A percentile compares a stretch with the other conserved stretches of the same genome.
Evolutionary conservation across 2,329 filamentous ascomycete species (phyloP).

Genomic region (Clathrospora elynae): DNA sequence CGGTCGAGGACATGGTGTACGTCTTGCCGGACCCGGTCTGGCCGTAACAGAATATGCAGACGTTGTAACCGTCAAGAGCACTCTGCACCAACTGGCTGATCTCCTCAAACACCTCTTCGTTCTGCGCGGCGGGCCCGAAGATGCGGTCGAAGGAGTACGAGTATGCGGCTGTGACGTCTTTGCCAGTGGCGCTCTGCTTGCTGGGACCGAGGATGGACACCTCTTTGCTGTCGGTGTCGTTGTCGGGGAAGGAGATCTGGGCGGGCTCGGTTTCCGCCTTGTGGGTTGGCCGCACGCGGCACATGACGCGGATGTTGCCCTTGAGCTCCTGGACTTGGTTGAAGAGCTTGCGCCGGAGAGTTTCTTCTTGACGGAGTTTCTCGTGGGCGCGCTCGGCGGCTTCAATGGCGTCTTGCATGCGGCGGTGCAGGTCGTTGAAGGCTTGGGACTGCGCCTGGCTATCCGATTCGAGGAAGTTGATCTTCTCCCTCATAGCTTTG

Average conservation of each 20-base stretch:
- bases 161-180: slow-evolving; percentile 76
- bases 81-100: slow-evolving; percentile 97
- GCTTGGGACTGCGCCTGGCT: slow-evolving; percentile 86
- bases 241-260: slow-evolving; percentile 78
- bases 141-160: slow-evolving; percentile 93
- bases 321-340: slow-evolving; percentile 98
- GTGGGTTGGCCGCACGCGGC: slow-evolving; percentile 80
- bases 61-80: slow-evolving; percentile 95
- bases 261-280: slow-evolving; percentile 66
- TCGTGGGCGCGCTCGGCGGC: slow-evolving; percentile 72
- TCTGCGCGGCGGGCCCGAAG: slow-evolving; percentile 77
- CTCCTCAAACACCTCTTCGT: slow-evolving; percentile 89
- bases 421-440: slow-evolving; percentile 79
- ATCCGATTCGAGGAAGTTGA: slow-evolving; percentile 88
- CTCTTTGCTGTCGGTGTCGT: slow-evolving; percentile 81
- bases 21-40: slow-evolving; percentile 98
- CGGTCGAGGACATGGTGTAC: slow-evolving; percentile 91
- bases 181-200: slow-evolving; percentile 79
- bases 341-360: slow-evolving; percentile 85
- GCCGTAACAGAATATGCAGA: slow-evolving; percentile 98
- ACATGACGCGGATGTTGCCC: slow-evolving; percentile 98
- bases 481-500: slow-evolving; percentile 76
- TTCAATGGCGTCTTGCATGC: slow-evolving; percentile 76
- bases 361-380: slow-evolving; percentile 90
- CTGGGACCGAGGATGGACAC: slow-evolving; percentile 83